Base-by-base conservation (phyloP, 140 eudicot species). In the Cichorium intybus region DNA sequence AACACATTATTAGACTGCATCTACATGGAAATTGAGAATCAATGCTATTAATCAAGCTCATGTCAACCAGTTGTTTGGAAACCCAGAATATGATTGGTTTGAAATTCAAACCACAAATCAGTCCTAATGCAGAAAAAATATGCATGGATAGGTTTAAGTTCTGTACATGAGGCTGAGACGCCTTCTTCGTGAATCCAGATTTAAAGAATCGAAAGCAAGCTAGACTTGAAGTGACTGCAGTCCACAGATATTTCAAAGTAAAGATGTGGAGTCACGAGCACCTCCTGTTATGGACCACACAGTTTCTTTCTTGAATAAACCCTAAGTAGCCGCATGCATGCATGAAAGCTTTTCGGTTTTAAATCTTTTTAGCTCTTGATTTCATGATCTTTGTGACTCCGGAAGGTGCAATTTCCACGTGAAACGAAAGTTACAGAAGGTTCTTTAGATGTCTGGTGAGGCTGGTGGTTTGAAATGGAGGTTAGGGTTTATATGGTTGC, bases 401-500 rank as follows among this genome's bases (percentile, higher is more conserved):
- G 7, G 15, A 11, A 54, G 43, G 4, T 56, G 11, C 24, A 29
- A 31, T 7, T 31, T 18, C 23, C 64, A 72, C 77, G 77, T 72
- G 77, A 72, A 53, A 41, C 48, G 11, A 62, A 72, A 62, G 60
- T 46, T 55, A 3, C 24, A 14, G 22, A 29, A 23, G 37, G 60
- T 58, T 35, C 37, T 73, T 62, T 56, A 17, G 41, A 45, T 56
- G 17, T 41, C 7, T 74, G 73, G 79, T 49, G 71, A 43, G 23
- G 2, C 15, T 60, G 18, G n/a, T 73, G 66, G 79, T 37, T 56
- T 41, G 24, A 74, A 47, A 47, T 56, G 20, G 24, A 37, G 66
- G 20, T 55, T 45, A 28, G 17, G 66, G 31, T 73, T 64, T 61
- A 33, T 61, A 55, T 76, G 76, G 81, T 70, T 76, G 3, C 15